phyloP scores from a whole-genome alignment of 768 basidiomycete species.

The Calocybe indica region DNA sequence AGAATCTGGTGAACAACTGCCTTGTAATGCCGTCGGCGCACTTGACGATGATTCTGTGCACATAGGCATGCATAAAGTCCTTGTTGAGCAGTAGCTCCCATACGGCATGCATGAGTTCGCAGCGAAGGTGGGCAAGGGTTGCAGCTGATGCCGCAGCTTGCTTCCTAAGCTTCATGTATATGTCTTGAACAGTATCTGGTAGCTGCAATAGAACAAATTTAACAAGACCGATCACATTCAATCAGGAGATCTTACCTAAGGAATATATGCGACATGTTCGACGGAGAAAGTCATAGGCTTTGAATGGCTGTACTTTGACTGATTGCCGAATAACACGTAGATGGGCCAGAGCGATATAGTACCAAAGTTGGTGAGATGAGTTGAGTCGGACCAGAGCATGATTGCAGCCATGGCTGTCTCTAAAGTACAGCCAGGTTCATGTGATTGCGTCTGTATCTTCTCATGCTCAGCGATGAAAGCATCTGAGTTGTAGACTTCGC shows the following conservation, averaged over 20 bases:
- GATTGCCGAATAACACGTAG: conserved; percentile 31
- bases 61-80: conserved; percentile 19
- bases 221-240: neutral
- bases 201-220: conserved; percentile 14
- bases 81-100: conserved; percentile 20
- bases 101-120: conserved; percentile 23
- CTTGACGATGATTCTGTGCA: conserved; percentile 21
- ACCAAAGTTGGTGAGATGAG: conserved; percentile 29
- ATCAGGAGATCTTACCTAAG: conserved; percentile 18
- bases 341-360: conserved; percentile 30
- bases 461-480: conserved; percentile 13
- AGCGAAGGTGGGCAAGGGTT: conserved; percentile 22
- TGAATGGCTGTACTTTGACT: conserved; percentile 28
- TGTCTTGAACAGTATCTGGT: conserved; percentile 22
- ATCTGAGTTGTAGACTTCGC: conserved; percentile 14
- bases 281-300: conserved; percentile 21
- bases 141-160: conserved; percentile 4
- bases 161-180: conserved; percentile 5
- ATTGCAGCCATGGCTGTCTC: conserved; percentile 20
- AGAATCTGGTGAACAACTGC: conserved; percentile 23
- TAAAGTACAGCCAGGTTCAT: conserved; percentile 8
- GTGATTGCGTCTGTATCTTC: conserved; percentile 7
- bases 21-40: conserved; percentile 22
- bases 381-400: conserved; percentile 29
- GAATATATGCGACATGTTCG: conserved; percentile 36